phyloP scores from a whole-genome alignment of 192 early-diverging fungal species.

The Backusella tarrabulga region DNA sequence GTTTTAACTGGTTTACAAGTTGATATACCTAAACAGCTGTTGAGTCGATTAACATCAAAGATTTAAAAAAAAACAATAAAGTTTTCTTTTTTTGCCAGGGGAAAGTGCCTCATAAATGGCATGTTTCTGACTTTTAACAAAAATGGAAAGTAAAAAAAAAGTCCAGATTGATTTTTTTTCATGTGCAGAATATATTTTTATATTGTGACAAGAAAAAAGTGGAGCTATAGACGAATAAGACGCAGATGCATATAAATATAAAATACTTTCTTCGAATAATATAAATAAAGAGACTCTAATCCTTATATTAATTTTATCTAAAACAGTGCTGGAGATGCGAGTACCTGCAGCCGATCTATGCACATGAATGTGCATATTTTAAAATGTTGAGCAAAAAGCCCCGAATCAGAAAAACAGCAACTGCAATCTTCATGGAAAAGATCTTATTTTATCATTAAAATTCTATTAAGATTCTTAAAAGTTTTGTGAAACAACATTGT shows the following conservation, averaged over 20 bases:
- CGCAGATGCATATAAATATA: background rate
- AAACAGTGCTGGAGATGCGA: too few species aligned
- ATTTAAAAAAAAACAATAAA: background rate
- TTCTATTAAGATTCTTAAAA: too few species aligned
- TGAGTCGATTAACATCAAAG: background rate
- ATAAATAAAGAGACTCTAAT: background rate
- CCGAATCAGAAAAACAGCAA: background rate
- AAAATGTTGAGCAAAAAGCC: background rate
- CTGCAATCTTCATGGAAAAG: background rate
- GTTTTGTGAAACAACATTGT: too few species aligned
- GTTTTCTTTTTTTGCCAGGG: background rate
- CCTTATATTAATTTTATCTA: background rate
- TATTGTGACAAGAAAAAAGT: background rate
- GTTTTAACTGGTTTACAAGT: constrained; percentile 49
- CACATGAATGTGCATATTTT: background rate
- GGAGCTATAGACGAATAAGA: background rate
- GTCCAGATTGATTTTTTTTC: background rate
- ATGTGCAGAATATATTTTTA: background rate
- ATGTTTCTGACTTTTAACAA: background rate
- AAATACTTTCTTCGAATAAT: background rate
- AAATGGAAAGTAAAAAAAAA: background rate
- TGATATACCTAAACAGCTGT: constrained; percentile 39
- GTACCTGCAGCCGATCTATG: background rate
- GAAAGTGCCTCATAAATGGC: background rate
- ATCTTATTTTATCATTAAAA: background rate